Base-by-base conservation (phyloP, 352 stramenopile genomes). In the Phytophthora fragariae region DNA sequence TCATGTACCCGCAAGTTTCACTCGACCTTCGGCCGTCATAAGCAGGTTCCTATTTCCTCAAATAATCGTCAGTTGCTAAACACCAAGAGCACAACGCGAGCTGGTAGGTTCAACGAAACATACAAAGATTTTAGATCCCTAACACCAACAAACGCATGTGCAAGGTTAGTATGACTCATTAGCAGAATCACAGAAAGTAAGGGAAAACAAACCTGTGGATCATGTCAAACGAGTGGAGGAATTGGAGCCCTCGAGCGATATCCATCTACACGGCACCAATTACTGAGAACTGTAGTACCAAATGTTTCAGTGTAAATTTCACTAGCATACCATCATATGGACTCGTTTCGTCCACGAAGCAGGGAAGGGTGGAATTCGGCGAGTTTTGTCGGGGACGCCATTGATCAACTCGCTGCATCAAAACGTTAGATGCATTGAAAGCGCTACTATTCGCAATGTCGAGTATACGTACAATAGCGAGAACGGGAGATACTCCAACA, bases 91-190 rank as follows among this genome's bases (percentile, higher is more conserved):
- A 17, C 15, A 14, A 63, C 17, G 21, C 21, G 47, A 39, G 31
- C 14, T 17, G 37, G n/a, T n/a, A 39, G n/a, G 9, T 17, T 27
- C 9, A 15, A 29, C 27, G 35, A 69, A 7, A 81, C 86, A 15
- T 78, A 95, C 88, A 95, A 41, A 15, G 88, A 95, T 70, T 95
- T 95, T 62, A 95, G 69, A 58, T 95, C 88, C 53, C 86, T 93
- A 49, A 8, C 7, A 19, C 19, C 54, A 50, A 24, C 58, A 31
- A 35, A 21, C n/a, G 27, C 21, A 46, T 3, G 44, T 21, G 15
- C 19, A 65, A 46, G 19, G 9, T 54, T 62, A 57, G 57, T 37
- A 58, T 17, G 24, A 15, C 41, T 10, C n/a, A 21, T 10, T 65
- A 21, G 17, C 24, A 15, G 44, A 35, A 50, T 27, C 35, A 21